Evolutionary conservation across 352 stramenopile species (phyloP), one percentile per base, ranked within the genome.

Genomic region (Nannochloropsis limnetica): DNA sequence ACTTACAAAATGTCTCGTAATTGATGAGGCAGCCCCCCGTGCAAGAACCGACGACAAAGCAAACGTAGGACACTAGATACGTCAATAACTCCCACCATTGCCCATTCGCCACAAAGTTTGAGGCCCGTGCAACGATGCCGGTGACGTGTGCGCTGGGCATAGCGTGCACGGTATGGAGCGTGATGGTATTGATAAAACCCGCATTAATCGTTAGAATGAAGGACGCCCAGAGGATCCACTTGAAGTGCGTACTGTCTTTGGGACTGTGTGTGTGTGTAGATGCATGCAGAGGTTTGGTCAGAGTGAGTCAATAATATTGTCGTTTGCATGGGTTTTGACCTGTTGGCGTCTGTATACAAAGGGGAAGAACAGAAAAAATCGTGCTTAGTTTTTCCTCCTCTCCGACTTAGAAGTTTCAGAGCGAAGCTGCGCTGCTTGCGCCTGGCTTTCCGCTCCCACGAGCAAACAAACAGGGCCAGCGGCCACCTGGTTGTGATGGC

Each of bases 101-200:
- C 32, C 32, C 32, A 44, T 44, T 44, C 20, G 17, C 54, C 6
- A 27, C 54, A 5, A 68, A 27, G 23, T 68, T 28, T 5, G 54
- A 68, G 4, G 54, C 54, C 8, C 54, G 54, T 14, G 54, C 54
- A 68, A 68, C 17, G 54, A 68, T 22, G 54, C 54, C 54, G 23
- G 54, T 68, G 54, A 68, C 54, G 54, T 68, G 54, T 0, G 54
- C 54, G 54, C 54, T 68, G 20, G 54, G 20, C 54, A 68, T 68
- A n/a, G 54, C 54, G 8, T 68, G 54, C 23, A 68, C 6, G 20
- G 54, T 22, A 27, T 68, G 20, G 8, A 68, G 54, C 23, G 54
- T 68, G 2, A 68, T 68, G 6, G 23, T 68, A 14, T 68, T 68
- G 54, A 68, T 68, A n/a, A 68, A 68, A 9, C 20, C 54, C 23